Percentiles rank a stretch among this genome's conserved stretches.
Conservation (phyloP, 345 rosid species). For the Pugionium dolabratum region DNA sequence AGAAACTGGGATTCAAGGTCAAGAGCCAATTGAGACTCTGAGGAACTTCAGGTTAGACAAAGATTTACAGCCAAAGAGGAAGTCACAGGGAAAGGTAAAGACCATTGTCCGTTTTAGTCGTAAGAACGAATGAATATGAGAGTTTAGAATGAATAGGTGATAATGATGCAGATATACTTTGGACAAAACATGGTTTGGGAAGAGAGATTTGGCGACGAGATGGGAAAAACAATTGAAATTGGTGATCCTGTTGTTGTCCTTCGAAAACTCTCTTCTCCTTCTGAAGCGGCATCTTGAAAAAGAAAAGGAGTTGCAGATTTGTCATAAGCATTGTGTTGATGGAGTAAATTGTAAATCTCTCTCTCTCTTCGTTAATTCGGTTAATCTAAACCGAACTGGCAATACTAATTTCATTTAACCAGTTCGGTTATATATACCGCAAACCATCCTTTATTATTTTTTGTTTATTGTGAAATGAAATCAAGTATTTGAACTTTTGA, state of each 20-base stretch:
- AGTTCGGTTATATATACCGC: too few species aligned
- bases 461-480: too few species aligned
- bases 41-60: conserved; percentile 61
- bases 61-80: conserved; percentile 62
- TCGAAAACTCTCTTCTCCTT: conserved; percentile 54
- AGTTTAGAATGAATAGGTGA: neutral
- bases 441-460: too few species aligned
- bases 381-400: too few species aligned
- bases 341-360: neutral
- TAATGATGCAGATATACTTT: conserved; percentile 56
- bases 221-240: conserved; percentile 52
- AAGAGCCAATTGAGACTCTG: conserved; percentile 70
- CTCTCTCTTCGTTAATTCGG: neutral
- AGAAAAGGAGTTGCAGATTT: neutral
- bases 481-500: too few species aligned
- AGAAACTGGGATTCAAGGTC: conserved; percentile 58
- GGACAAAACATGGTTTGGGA: conserved; percentile 84
- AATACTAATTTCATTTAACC: too few species aligned
- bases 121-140: conserved; percentile 15
- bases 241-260: conserved; percentile 69
- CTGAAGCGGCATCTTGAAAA: conserved; percentile 71
- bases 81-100: conserved; percentile 71
- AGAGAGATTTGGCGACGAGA: conserved; percentile 39
- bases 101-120: neutral
- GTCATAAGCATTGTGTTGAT: neutral